phyloP scores from a whole-genome alignment of 225 moss, liverwort and hornwort genomes.

The Pseudisothecium myosuroides region DNA sequence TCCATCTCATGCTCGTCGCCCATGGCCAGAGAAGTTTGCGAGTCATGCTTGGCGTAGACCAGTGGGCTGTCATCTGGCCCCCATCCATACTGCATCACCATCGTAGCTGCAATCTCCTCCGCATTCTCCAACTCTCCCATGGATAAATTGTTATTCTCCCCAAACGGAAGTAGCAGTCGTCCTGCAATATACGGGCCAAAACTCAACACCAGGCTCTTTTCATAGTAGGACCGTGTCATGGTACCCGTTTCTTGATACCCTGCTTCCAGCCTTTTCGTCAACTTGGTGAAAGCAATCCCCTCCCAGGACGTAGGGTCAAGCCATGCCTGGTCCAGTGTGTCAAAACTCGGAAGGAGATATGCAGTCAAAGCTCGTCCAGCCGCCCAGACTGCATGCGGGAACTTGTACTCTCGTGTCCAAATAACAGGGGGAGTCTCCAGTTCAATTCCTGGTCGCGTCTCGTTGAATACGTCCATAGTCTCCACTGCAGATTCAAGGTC shows the following conservation, averaged over 20 bases:
- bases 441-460: constrained; percentile 75
- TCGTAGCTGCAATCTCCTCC: constrained; percentile 71
- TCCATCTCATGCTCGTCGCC: constrained; percentile 80
- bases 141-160: constrained; percentile 73
- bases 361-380: constrained; percentile 74
- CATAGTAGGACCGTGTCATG: constrained; percentile 74
- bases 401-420: constrained; percentile 92
- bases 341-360: constrained; percentile 61
- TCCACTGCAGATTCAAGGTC: constrained; percentile 89
- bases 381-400: constrained; percentile 97
- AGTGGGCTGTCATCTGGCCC: constrained; percentile 92
- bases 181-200: constrained; percentile 84
- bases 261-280: constrained; percentile 58
- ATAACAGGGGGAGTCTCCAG: constrained; percentile 57
- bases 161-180: constrained; percentile 74
- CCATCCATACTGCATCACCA: constrained; percentile 98
- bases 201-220: constrained; percentile 79
- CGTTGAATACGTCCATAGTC: constrained; percentile 68
- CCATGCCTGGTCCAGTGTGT: constrained; percentile 43
- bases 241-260: constrained; percentile 89
- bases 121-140: constrained; percentile 67
- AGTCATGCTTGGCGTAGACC: constrained; percentile 48
- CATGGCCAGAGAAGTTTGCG: constrained; percentile 55
- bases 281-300: constrained; percentile 88
- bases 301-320: constrained; percentile 50